A percentile compares a stretch with the other conserved stretches of the same genome.
These are phyloP conservation scores for Vitellaria paradoxa DNA, from an alignment of 179 eudicot species.

Conservation along the genomic window DNA sequence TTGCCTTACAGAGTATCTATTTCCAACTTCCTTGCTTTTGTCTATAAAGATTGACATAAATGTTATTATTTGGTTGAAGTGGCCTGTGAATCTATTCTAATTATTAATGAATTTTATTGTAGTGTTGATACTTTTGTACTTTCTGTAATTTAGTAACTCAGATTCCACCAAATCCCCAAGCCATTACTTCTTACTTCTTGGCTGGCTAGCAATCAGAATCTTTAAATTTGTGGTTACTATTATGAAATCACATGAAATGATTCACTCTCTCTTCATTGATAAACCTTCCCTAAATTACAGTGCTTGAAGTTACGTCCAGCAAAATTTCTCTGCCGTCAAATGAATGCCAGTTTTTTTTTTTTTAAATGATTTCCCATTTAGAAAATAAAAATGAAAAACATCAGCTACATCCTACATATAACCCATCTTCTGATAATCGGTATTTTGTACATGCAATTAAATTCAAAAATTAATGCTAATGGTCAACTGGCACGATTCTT, in stretches of 20 bases:
- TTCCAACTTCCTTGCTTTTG: not conserved
- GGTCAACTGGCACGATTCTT: not conserved
- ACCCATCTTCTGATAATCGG: too few relatives aligned
- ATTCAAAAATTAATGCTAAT: not conserved
- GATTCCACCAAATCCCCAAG: not conserved
- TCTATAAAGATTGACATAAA: not conserved
- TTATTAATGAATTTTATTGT: not conserved
- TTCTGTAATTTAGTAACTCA: not conserved
- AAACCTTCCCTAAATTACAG: not conserved
- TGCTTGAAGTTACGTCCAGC: not conserved
- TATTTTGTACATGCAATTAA: not conserved
- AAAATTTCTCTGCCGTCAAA: not conserved
- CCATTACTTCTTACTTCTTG: conserved; percentile 1
- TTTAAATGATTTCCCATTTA: not conserved
- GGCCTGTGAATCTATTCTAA: not conserved
- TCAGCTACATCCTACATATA: not conserved
- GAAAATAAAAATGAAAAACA: not conserved
- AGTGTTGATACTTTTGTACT: not conserved
- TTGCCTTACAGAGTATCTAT: not conserved
- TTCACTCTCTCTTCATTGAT: too few relatives aligned
- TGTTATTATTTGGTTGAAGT: not conserved
- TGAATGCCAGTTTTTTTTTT: not conserved
- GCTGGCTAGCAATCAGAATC: not conserved
- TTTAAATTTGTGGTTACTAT: not conserved
- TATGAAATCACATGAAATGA: not conserved